Conservation (phyloP, 805 yeast species). For the Wickerhamomyces ciferrii region DNA sequence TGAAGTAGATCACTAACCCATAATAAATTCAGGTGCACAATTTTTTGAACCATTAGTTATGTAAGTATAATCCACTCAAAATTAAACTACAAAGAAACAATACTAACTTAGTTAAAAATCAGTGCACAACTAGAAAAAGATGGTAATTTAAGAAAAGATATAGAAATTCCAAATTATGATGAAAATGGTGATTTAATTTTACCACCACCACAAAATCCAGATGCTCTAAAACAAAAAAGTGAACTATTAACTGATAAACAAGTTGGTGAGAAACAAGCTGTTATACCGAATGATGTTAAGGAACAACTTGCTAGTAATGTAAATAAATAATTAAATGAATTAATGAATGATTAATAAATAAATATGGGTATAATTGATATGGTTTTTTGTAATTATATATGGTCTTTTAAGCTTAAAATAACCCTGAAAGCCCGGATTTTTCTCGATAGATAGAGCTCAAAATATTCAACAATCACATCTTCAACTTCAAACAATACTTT, state of each 20-base stretch:
- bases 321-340: background rate
- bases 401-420: too few relatives aligned
- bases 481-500: too few relatives aligned
- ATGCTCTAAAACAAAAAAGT: background rate
- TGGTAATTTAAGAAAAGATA: slow-evolving; percentile 58
- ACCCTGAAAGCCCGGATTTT: too few relatives aligned
- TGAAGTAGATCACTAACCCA: slow-evolving; percentile 1
- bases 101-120: slow-evolving; percentile 1
- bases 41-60: slow-evolving; percentile 74
- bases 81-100: background rate
- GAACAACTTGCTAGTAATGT: background rate
- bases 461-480: too few relatives aligned
- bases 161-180: slow-evolving; percentile 50
- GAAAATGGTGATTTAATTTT: slow-evolving; percentile 32
- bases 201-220: slow-evolving; percentile 13
- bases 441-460: too few relatives aligned
- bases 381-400: background rate
- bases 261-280: background rate
- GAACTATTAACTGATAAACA: background rate
- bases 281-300: background rate
- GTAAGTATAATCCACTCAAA: slow-evolving; percentile 31
- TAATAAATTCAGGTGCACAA: slow-evolving; percentile 36
- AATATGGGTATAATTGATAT: too few relatives aligned
- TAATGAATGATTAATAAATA: background rate
- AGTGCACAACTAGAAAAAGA: slow-evolving; percentile 60